Percentiles rank a stretch among this genome's conserved stretches.
Evolutionary conservation across 2,329 filamentous ascomycete genomes (phyloP).

Genomic region (Macrophomina pseudophaseolina): DNA sequence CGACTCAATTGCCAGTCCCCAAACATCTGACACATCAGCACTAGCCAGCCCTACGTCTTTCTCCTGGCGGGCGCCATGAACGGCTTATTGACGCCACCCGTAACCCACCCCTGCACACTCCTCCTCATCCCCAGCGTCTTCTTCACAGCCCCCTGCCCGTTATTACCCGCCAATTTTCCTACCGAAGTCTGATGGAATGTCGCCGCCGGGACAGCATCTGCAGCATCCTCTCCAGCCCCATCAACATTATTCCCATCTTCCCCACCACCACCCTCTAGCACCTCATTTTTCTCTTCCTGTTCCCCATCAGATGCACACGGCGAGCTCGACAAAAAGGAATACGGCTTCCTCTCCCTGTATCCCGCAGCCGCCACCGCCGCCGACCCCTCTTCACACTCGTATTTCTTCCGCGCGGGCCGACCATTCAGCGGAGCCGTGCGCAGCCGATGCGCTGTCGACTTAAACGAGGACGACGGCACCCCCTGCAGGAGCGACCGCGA

Average conservation of each 20-base stretch:
- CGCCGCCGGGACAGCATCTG: conserved; percentile 18
- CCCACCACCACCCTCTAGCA: background rate
- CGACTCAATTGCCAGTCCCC: too few relatives aligned
- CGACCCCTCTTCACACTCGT: background rate
- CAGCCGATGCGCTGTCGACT: background rate
- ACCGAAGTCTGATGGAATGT: conserved; percentile 52
- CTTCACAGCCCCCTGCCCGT: conserved; percentile 35
- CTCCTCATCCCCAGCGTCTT: conserved; percentile 56
- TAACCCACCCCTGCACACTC: conserved; percentile 58
- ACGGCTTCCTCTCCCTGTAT: background rate
- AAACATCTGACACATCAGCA: too few relatives aligned
- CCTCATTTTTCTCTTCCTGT: background rate
- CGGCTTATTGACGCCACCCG: conserved; percentile 28
- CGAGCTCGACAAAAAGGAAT: conserved; percentile 15
- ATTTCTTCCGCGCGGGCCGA: conserved; percentile 13
- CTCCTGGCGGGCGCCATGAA: conserved; percentile 14
- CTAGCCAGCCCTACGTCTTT: background rate
- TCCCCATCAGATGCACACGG: conserved; percentile 27
- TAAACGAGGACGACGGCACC: too few relatives aligned
- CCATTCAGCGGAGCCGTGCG: conserved; percentile 15
- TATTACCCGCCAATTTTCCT: conserved; percentile 27
- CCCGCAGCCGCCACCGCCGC: background rate
- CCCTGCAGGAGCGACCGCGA: too few relatives aligned
- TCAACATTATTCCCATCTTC: background rate
- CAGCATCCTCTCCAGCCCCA: background rate